phyloP scores from a whole-genome alignment of 164 flowering plant species.

The Amborella trichopoda region DNA sequence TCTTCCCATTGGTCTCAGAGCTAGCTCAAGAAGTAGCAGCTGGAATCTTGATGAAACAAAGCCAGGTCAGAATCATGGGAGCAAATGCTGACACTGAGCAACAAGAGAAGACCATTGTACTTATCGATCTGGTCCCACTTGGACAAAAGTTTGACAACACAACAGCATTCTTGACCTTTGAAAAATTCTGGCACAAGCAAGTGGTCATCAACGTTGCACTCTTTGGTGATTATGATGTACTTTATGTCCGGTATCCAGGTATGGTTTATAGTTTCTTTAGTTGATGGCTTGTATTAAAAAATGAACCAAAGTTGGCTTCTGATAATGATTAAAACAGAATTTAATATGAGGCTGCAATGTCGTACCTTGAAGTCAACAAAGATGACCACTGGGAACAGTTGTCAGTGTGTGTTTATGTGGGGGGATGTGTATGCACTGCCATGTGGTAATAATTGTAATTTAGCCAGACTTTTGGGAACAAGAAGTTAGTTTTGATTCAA shows the following conservation, averaged over 20 bases:
- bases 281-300: too few relatives aligned
- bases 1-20: slow-evolving; percentile 76
- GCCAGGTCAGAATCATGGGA: slow-evolving; percentile 67
- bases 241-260: slow-evolving; percentile 73
- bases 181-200: slow-evolving; percentile 57
- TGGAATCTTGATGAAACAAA: slow-evolving; percentile 60
- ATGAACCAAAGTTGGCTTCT: too few relatives aligned
- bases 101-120: slow-evolving; percentile 50
- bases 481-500: too few relatives aligned
- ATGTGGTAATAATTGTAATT: too few relatives aligned
- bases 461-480: too few relatives aligned
- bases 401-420: too few relatives aligned
- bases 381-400: too few relatives aligned
- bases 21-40: slow-evolving; percentile 58
- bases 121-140: slow-evolving; percentile 58
- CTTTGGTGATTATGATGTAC: slow-evolving; percentile 63
- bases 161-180: slow-evolving; percentile 40
- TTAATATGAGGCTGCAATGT: too few relatives aligned
- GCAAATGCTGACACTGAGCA: slow-evolving; percentile 64
- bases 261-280: background rate
- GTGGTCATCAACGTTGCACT: slow-evolving; percentile 27
- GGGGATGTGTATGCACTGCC: too few relatives aligned
- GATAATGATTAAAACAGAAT: too few relatives aligned
- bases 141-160: slow-evolving; percentile 47
- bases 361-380: too few relatives aligned